These are phyloP conservation scores for Yamadazyma dushanensis DNA, from an alignment of 1,139 yeast species.

Conservation along the genomic window DNA sequence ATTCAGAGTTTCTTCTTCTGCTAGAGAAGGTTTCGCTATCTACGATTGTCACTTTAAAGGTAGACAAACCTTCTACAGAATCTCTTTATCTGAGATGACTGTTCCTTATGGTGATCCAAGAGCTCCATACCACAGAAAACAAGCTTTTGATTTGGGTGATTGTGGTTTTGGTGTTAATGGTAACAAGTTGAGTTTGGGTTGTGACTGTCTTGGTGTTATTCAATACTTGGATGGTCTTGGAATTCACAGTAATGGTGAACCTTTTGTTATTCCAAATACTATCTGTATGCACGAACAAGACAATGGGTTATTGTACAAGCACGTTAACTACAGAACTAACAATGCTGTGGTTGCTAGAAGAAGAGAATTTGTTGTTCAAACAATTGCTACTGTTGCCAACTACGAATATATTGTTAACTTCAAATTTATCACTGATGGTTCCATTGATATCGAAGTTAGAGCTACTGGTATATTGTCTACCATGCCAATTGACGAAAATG, in stretches of 20 bases:
- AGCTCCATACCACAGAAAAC: constrained; percentile 88
- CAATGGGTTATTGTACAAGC: constrained; percentile 72
- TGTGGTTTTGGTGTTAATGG: constrained; percentile 85
- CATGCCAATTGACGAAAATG: constrained; percentile 79
- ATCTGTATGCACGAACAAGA: constrained; percentile 92
- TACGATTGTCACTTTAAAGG: constrained; percentile 81
- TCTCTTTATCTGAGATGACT: constrained; percentile 84
- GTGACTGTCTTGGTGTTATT: constrained; percentile 88
- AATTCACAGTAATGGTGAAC: constrained; percentile 63
- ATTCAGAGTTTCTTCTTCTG: constrained; percentile 71
- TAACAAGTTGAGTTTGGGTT: constrained; percentile 73
- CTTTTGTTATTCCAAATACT: constrained; percentile 66
- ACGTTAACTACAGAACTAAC: constrained; percentile 78
- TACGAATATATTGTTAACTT: constrained; percentile 81
- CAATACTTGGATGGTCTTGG: constrained; percentile 73
- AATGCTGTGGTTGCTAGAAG: constrained; percentile 78
- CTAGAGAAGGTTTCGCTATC: constrained; percentile 82
- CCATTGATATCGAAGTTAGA: constrained; percentile 78
- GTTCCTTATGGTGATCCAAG: constrained; percentile 93
- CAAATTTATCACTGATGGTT: constrained; percentile 81
- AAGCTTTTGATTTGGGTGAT: constrained; percentile 91
- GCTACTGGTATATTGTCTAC: constrained; percentile 87
- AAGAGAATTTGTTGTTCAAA: constrained; percentile 82
- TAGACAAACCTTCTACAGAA: constrained; percentile 75
- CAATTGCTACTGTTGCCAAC: constrained; percentile 87